Evolutionary conservation across 2,329 filamentous ascomycete genomes (phyloP).

Genomic region (Pseudogymnoascus sp.): DNA sequence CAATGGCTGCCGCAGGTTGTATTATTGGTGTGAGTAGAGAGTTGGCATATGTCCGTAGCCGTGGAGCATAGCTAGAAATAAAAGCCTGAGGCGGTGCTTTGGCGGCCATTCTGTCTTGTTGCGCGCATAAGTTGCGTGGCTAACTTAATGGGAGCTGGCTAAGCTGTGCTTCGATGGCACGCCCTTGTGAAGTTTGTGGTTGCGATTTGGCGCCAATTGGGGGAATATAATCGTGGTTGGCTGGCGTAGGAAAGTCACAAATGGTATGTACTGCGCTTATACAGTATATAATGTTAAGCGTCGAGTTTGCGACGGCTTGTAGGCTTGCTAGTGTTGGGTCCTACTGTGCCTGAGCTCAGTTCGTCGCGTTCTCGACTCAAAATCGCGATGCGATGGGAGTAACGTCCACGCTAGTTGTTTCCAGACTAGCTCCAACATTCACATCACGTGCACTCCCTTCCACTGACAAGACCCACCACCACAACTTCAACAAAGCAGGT

Average conservation of each 20-base stretch:
- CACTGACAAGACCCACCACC: not conserved
- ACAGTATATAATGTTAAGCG: not conserved
- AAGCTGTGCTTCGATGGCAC: not conserved
- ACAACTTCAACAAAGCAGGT: not conserved
- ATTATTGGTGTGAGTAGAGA: constrained; percentile 80
- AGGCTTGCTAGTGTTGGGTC: not conserved
- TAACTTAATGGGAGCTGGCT: not conserved
- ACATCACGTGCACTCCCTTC: not conserved
- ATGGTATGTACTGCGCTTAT: not conserved
- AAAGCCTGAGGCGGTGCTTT: constrained; percentile 68
- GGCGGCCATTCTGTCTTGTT: constrained; percentile 15
- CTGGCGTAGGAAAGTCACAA: not conserved
- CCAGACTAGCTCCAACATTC: not conserved
- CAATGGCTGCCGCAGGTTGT: constrained; percentile 56
- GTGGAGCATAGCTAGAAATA: constrained; percentile 83
- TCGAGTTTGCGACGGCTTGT: not conserved
- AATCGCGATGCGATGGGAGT: constrained; percentile 9
- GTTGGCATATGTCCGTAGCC: constrained; percentile 84
- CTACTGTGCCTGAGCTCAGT: not conserved
- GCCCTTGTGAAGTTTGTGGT: not conserved
- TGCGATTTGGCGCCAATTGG: not conserved
- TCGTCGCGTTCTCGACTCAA: constrained; percentile 9
- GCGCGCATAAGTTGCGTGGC: not conserved
- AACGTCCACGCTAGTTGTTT: constrained; percentile 1
- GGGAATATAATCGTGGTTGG: not conserved